Conservation (phyloP, 2,329 filamentous ascomycete species). For the Penicillium freii region DNA sequence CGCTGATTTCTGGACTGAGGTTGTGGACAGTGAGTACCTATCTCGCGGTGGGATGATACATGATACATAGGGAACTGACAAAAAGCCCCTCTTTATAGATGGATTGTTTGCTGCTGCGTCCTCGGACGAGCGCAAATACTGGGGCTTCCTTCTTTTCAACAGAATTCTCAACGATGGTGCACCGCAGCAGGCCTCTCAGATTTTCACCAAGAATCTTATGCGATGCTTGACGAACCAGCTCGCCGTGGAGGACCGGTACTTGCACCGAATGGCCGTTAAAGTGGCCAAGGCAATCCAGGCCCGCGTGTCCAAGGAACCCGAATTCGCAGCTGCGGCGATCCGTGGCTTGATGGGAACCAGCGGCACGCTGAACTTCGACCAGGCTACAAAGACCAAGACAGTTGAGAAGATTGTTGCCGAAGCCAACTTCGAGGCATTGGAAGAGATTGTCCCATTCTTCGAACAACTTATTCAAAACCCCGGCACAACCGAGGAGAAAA, state of each 20-base stretch:
- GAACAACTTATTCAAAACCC: slow-evolving; percentile 48
- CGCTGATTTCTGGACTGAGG: slow-evolving; percentile 77
- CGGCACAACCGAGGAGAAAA: slow-evolving; percentile 45
- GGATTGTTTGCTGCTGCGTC: slow-evolving; percentile 78
- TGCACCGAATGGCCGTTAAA: slow-evolving; percentile 75
- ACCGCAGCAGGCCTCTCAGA: slow-evolving; percentile 50
- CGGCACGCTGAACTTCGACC: slow-evolving; percentile 78
- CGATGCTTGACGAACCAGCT: slow-evolving; percentile 80
- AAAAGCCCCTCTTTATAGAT: slow-evolving; percentile 55
- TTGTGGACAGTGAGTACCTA: slow-evolving; percentile 70
- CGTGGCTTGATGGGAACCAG: slow-evolving; percentile 66
- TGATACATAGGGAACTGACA: slow-evolving; percentile 20
- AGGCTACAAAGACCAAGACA: slow-evolving; percentile 80
- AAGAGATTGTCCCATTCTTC: slow-evolving; percentile 56
- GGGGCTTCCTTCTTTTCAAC: slow-evolving; percentile 84
- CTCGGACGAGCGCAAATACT: slow-evolving; percentile 85
- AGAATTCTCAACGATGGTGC: slow-evolving; percentile 63
- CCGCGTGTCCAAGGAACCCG: slow-evolving; percentile 61
- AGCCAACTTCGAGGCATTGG: slow-evolving; percentile 51
- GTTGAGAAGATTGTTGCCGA: slow-evolving; percentile 70
- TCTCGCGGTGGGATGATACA: slow-evolving; percentile 15
- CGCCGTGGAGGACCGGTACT: slow-evolving; percentile 70
- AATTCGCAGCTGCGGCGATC: slow-evolving; percentile 60
- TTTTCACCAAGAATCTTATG: slow-evolving; percentile 84
- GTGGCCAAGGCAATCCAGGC: slow-evolving; percentile 69